Conservation (phyloP, 139 green algal species). For the Haematococcus lacustris region DNA sequence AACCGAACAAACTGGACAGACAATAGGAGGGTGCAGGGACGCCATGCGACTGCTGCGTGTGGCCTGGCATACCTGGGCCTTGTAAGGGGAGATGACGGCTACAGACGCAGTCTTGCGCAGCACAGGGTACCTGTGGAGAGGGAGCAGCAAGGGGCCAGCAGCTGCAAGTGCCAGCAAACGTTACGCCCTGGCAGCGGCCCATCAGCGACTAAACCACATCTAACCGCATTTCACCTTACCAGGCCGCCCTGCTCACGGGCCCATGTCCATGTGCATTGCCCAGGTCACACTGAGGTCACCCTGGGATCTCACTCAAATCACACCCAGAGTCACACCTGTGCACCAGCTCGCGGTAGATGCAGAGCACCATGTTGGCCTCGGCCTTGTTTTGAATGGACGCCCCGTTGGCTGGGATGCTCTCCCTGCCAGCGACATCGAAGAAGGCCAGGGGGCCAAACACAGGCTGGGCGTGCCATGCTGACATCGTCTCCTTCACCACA, state of each 20-base stretch:
- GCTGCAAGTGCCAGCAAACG: too few relatives aligned
- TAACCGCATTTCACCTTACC: too few relatives aligned
- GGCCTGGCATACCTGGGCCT: conserved; percentile 79
- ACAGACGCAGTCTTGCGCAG: conserved; percentile 46
- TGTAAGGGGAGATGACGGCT: conserved; percentile 88
- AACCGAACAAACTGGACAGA: too few relatives aligned
- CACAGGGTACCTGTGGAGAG: conserved; percentile 45
- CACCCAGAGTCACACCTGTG: conserved; percentile 15
- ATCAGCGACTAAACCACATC: too few relatives aligned
- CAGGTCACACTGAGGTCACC: too few relatives aligned
- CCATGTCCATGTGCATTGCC: too few relatives aligned
- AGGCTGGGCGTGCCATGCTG: conserved; percentile 59
- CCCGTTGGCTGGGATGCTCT: conserved; percentile 15
- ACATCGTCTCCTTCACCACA: conserved; percentile 37
- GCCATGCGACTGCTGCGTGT: too few relatives aligned
- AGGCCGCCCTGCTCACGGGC: too few relatives aligned
- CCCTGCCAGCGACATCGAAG: conserved; percentile 60
- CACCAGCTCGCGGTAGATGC: conserved; percentile 42
- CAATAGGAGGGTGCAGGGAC: too few relatives aligned
- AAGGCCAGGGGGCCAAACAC: conserved; percentile 77
- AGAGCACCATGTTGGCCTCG: conserved; percentile 68
- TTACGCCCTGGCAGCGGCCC: too few relatives aligned
- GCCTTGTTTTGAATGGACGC: conserved; percentile 32
- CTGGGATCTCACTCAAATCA: background rate
- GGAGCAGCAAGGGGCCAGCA: too few relatives aligned